Evolutionary conservation across 2,329 filamentous ascomycete species (phyloP), one percentile per base, ranked within the genome.

Genomic region (Alternaria viburni): DNA sequence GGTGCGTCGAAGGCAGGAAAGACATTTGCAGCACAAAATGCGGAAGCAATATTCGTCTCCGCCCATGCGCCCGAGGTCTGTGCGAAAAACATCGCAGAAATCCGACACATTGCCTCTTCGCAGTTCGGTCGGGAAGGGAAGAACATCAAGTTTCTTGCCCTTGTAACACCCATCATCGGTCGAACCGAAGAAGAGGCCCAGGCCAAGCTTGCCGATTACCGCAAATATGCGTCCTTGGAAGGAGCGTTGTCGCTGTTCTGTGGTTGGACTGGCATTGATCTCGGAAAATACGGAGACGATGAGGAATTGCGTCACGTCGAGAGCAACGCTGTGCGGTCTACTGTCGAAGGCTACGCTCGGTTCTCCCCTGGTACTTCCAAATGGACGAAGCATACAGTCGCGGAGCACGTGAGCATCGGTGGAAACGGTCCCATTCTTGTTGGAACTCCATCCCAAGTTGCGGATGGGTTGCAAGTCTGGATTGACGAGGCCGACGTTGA

Each of bases 341-440:
- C 84, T 0, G 85, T 88, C 2, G 85, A 88, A 65, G 85, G 81
- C 2, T 86, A 86, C 70, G 83, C 86, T 10, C 83, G 85, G 47
- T 86, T 86, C 49, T 86, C 86, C 0, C 88, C 88, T 0, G 86
- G 83, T 3, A 86, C 87, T 3, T 82, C 85, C 0, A 91, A 90
- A 71, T 93, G 91, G 91, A 93, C 90, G 1, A 92, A 92, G 75
- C 83, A 87, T 51, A 91, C 88, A 0, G 85, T 93, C 6, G 90
- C 89, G 0, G 85, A 91, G 70, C 88, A 91, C 67, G 86, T 92
- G 54, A 87, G 86, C 45, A 84, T 92, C 12, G 90, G 90, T 5
- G 90, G 90, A 2, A 85, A 91, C 17, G 89, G 90, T 0, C 87
- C 89, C 0, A 84, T 88, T 0, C 77, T 89, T 3, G 87, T 92